phyloP scores from a whole-genome alignment of 306 rosid genomes.

The Rosa chinensis region DNA sequence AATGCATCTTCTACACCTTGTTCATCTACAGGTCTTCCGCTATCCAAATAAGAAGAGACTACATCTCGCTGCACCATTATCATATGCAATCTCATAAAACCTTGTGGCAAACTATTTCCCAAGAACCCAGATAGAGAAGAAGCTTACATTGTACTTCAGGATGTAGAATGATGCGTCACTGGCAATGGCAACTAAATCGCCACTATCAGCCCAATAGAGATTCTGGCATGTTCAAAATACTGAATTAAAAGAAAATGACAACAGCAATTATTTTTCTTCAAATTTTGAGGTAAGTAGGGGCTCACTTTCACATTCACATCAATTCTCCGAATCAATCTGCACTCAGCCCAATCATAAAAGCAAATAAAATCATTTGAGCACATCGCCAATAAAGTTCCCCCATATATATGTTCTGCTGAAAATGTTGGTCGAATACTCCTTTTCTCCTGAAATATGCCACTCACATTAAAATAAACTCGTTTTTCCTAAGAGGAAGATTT shows the following conservation, averaged over 20 bases:
- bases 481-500: conserved; percentile 14
- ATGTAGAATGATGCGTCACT: conserved; percentile 92
- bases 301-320: conserved; percentile 97
- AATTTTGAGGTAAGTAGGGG: conserved; percentile 6
- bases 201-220: conserved; percentile 99
- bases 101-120: conserved; percentile 9
- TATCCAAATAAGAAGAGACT: conserved; percentile 84
- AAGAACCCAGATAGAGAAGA: conserved; percentile 20
- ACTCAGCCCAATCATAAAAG: conserved; percentile 97
- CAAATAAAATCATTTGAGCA: conserved; percentile 99
- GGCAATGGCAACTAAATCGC: conserved; percentile 88
- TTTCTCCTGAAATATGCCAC: conserved; percentile 71
- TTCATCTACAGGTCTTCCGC: conserved; percentile 81
- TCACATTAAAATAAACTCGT: conserved; percentile 19
- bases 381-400: conserved; percentile 92
- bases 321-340: conserved; percentile 93
- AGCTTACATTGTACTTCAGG: conserved; percentile 90
- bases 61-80: conserved; percentile 78
- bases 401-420: conserved; percentile 86
- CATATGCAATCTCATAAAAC: conserved; percentile 18
- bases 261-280: neutral
- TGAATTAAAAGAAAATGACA: conserved; percentile 16
- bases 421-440: conserved; percentile 91
- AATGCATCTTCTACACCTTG: conserved; percentile 99
- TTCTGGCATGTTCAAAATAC: conserved; percentile 51